Base-by-base conservation (phyloP, 2,329 filamentous ascomycete species). In the Colletotrichum incanum region DNA sequence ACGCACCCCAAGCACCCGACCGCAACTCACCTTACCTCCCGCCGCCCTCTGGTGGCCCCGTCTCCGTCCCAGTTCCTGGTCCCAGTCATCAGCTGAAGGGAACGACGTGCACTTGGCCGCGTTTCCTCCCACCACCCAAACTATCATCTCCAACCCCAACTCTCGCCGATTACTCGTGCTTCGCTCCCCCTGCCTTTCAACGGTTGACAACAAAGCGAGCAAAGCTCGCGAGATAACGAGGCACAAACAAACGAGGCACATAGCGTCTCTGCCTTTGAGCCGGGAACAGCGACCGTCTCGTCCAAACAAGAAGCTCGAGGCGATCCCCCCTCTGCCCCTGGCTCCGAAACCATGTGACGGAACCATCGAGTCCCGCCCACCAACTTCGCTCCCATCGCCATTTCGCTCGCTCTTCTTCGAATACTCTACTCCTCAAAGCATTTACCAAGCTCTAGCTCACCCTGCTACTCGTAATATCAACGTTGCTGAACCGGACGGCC, bases 271-370 rank as follows among this genome's bases (percentile, higher is more conserved):
- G 55, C 37, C 60, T 60, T 72, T 70, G 54, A 60, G 60, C 58
- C 60, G 31, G 45, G 56, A 70, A 18, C 41, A 60, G 41, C 52
- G 23, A 69, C 43, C 69, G 28, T 45, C 52, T 69, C 69, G 63
- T 61, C 45, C 65, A 62, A 39, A 64, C 52, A 60, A 55, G 52
- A 67, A 69, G 59, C 65, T 70, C 60, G 54, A 72, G 54, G 70
- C 65, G 62, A 70, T 65, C 47, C 59, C 65, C 55, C 70, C 52
- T 72, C 66, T 50, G 70, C 65, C 60, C 65, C 70, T 72, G 70
- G 65, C 70, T 72, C 54, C 70, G 66, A 72, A 72, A 72, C 70
- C 70, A 72, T 72, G 70, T 72, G 70, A 72, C 70, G 70, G 70
- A 72, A 72, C 70, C 70, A 72, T 72, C 70, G 59, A 72, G 54